A percentile compares a stretch with the other conserved stretches of the same genome.
These are phyloP conservation scores for Apiotrichum brassicae DNA, from an alignment of 1,284 basidiomycete genomes.

Conservation along the genomic window DNA sequence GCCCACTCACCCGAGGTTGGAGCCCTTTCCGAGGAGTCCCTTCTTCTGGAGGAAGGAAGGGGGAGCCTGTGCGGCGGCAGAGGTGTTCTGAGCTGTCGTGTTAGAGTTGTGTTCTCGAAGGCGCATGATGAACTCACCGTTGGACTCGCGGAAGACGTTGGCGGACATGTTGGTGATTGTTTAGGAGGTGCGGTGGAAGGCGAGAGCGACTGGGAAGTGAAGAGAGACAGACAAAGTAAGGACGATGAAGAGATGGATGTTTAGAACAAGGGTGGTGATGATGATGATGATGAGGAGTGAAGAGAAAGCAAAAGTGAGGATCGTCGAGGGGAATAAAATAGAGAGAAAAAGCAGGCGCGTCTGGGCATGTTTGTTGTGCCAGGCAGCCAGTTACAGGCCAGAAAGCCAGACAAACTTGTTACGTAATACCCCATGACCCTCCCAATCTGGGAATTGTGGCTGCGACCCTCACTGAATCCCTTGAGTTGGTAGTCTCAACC, in stretches of 20 bases:
- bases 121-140: constrained; percentile 6
- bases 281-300: neutral
- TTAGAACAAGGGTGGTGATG: neutral
- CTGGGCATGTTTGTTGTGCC: constrained; percentile 8
- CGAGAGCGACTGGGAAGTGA: too few species aligned
- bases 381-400: neutral
- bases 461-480: too few species aligned
- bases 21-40: constrained; percentile 32
- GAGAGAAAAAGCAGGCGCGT: constrained; percentile 17
- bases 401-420: too few species aligned
- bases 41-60: constrained; percentile 43
- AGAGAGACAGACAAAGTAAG: too few species aligned
- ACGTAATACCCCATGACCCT: too few species aligned
- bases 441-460: too few species aligned
- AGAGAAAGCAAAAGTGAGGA: neutral
- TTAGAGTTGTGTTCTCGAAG: neutral
- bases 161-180: constrained; percentile 7
- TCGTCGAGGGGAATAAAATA: neutral
- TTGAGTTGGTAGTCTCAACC: too few species aligned
- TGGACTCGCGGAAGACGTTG: constrained; percentile 21
- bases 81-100: neutral
- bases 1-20: constrained; percentile 24
- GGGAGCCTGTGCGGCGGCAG: constrained; percentile 5
- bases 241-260: neutral
- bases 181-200: constrained; percentile 1